Base-by-base conservation (phyloP, 495 filamentous ascomycete genomes). In the Cercophora newfieldiana region DNA sequence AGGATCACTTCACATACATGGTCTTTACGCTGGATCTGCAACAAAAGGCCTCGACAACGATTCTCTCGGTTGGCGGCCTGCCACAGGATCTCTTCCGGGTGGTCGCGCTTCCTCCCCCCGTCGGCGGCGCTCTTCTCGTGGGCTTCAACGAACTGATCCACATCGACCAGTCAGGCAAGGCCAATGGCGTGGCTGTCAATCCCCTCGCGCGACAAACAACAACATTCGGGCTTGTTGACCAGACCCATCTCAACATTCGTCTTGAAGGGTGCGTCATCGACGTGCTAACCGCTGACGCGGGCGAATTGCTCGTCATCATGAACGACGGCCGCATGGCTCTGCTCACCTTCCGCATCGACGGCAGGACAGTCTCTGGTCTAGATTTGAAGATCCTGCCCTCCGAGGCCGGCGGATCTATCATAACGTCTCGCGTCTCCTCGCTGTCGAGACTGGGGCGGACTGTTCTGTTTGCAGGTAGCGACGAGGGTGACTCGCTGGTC, bases 1-100 rank as follows among this genome's bases (percentile, higher is more conserved):
- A 89, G 69, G 96, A 98, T 78, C 85, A 88, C 66, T 80, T 95
- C 55, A 89, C 88, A 49, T 99, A 97, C 75, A 90, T 91, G 72
- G 94, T 98, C 63, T 97, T 97, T 72, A 97, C 94, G 0, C 83
- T 99, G 50, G 95, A 99, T 72, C 83, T 98, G 7, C 91, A 96
- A 69, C 95, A 98, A 73, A 89, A 88, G 66, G 95, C 94, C 1
- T 97, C 93, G 1, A 99, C 96, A 2, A 92, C 92, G 4, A 89
- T 99, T 64, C 82, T 97, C 19, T 95, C 93, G 18, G 91, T 98
- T 49, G 79, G 82, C 29, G 88, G 87, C 56, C 85, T 99, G 24
- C 95, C 95, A 7, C 96, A 94, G 72, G 96, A 98, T 74, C 80
- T 97, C 10, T 95, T 90, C 72, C 87, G 87, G 68, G 89, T 97